A percentile compares a stretch with the other conserved stretches of the same genome.
Conservation (phyloP, 78 protist species). For the Dictyostelium intermedium region DNA sequence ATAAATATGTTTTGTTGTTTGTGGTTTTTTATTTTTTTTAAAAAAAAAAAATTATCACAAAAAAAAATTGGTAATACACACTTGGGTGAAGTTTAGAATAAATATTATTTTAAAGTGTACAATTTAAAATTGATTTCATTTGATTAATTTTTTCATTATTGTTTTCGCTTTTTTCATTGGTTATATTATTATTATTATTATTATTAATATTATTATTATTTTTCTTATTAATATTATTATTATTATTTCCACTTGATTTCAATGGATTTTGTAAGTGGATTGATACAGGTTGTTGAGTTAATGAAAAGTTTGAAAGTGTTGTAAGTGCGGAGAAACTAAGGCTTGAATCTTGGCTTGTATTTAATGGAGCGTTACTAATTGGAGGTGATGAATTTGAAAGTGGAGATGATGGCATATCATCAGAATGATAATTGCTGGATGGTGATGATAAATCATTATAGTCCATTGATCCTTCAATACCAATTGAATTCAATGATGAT, state of each 20-base stretch:
- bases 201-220: neutral
- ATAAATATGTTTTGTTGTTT: neutral
- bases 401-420: constrained; percentile 6
- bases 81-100: neutral
- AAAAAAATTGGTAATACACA: neutral
- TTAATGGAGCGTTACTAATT: neutral
- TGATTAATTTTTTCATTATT: constrained; percentile 15
- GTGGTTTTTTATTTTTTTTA: too few relatives aligned
- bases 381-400: neutral
- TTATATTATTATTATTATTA: neutral
- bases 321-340: neutral
- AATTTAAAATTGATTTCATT: constrained; percentile 38
- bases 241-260: neutral
- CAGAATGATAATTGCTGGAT: constrained; percentile 14
- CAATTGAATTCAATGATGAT: neutral
- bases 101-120: constrained; percentile 4
- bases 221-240: neutral
- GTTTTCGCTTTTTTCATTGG: neutral
- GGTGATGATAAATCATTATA: constrained; percentile 34
- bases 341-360: neutral
- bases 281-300: neutral
- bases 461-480: neutral
- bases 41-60: too few relatives aligned
- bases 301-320: constrained; percentile 3
- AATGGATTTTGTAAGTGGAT: neutral